These are phyloP conservation scores for Begonia fuchsioides DNA, from an alignment of 306 rosid genomes.

Conservation along the genomic window DNA sequence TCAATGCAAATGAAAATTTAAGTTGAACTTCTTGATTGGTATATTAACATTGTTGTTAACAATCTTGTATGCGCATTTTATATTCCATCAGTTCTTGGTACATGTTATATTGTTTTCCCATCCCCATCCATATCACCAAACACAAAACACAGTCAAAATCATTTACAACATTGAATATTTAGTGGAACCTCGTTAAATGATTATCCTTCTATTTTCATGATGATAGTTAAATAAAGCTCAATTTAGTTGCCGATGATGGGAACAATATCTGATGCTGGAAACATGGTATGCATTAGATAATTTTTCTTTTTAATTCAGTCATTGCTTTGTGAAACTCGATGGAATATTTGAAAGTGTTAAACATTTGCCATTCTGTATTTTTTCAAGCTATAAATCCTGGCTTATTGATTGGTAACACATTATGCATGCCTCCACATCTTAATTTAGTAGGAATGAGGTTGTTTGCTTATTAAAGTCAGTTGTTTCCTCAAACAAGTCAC, in stretches of 20 bases:
- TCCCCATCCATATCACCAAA: too few species aligned
- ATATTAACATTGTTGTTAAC: neutral
- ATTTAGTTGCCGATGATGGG: slow-evolving; percentile 7
- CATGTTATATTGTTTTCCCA: neutral
- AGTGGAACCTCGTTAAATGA: neutral
- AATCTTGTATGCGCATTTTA: neutral
- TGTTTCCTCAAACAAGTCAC: neutral
- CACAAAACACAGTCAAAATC: too few species aligned
- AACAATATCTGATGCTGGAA: slow-evolving; percentile 1
- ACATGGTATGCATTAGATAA: slow-evolving; percentile 4
- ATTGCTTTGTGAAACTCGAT: too few species aligned
- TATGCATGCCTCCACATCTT: neutral
- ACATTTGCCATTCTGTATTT: neutral
- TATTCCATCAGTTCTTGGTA: neutral
- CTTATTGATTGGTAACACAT: too few species aligned
- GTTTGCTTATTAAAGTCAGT: neutral
- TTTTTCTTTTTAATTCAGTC: too few species aligned
- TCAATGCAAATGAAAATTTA: neutral
- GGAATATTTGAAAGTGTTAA: neutral
- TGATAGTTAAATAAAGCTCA: slow-evolving; percentile 3
- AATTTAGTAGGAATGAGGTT: neutral
- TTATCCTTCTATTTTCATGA: neutral
- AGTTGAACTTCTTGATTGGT: neutral
- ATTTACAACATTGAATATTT: neutral
- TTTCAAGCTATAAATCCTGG: neutral